Evolutionary conservation across 2,329 filamentous ascomycete genomes (phyloP), one percentile per base, ranked within the genome.

Genomic region (Alternaria viburni): DNA sequence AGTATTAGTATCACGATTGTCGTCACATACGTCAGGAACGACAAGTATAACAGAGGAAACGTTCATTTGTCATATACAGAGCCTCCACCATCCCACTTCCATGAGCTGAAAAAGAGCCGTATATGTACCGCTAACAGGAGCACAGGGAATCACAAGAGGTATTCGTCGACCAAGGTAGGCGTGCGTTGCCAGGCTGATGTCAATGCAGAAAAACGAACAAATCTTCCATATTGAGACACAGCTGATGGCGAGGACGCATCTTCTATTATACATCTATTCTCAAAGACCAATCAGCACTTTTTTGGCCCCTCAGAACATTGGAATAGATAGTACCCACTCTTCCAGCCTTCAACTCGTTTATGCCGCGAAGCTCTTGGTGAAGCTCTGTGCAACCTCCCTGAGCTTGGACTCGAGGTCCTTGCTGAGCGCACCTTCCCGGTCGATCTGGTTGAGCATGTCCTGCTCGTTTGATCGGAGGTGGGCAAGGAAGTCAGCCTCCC

Each of bases 321-420:
- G 72, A 77, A 77, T 68, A 77, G 71, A 74, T 72, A 77, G 58
- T 67, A 79, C 77, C 73, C 77, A 79, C 75, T 77, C 73, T 75
- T 74, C 71, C 68, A 63, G 49, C 71, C 66, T 62, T 64, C 69
- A 54, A 58, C 65, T 68, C 64, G 56, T 74, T 69, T 84, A 84
- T 74, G 79, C 78, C 89, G 97, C 77, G 89, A 97, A 98, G 89
- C 90, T 93, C 92, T 97, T 96, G 87, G 93, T 96, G 90, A 97
- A 98, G 83, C 80, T 87, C 76, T 77, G 69, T 77, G 93, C 88
- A 78, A 92, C 85, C 65, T 96, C 91, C 87, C 90, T 92, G 79
- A 96, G 85, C 86, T 89, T 92, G 72, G 84, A 86, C 87, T 96
- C 96, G 54, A 93, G 86, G 43, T 97, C 95, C 90, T 97, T 97